phyloP scores from a whole-genome alignment of 2,329 filamentous ascomycete species.

The Aspergillus latus region DNA sequence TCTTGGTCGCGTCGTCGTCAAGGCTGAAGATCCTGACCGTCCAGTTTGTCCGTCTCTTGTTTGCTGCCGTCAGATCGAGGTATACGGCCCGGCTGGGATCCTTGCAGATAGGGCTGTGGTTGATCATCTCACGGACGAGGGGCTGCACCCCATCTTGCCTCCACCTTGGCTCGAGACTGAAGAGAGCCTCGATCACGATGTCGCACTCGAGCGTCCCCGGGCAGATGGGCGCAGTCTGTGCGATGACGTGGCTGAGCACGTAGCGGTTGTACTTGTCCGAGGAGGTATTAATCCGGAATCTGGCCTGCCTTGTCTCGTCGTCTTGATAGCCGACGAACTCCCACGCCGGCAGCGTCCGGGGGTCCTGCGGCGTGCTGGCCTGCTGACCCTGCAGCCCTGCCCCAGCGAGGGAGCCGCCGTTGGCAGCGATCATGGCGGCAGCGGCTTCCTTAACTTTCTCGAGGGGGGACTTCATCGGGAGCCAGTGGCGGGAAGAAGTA shows the following conservation, averaged over 20 bases:
- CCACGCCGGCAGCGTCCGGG: neutral
- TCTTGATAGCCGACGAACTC: neutral
- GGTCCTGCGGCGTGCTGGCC: neutral
- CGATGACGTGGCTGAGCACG: slow-evolving; percentile 43
- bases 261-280: slow-evolving; percentile 33
- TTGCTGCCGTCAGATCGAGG: slow-evolving; percentile 8
- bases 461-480: neutral
- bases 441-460: neutral
- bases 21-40: neutral
- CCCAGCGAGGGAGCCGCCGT: too few relatives aligned
- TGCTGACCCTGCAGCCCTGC: neutral
- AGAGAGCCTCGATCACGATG: slow-evolving; percentile 33
- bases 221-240: slow-evolving; percentile 39
- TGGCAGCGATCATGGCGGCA: too few relatives aligned
- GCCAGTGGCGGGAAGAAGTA: neutral
- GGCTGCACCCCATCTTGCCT: slow-evolving; percentile 18
- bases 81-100: slow-evolving; percentile 27
- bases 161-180: slow-evolving; percentile 32
- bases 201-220: slow-evolving; percentile 45
- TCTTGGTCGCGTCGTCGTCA: neutral
- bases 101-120: slow-evolving; percentile 34
- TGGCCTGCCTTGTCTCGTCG: slow-evolving; percentile 5
- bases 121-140: slow-evolving; percentile 28
- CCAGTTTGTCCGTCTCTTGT: neutral
- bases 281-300: slow-evolving; percentile 47